Percentiles rank a stretch among this genome's conserved stretches.
Conservation (phyloP, 2,329 filamentous ascomycete species). For the Pleoardoris graminearum region DNA sequence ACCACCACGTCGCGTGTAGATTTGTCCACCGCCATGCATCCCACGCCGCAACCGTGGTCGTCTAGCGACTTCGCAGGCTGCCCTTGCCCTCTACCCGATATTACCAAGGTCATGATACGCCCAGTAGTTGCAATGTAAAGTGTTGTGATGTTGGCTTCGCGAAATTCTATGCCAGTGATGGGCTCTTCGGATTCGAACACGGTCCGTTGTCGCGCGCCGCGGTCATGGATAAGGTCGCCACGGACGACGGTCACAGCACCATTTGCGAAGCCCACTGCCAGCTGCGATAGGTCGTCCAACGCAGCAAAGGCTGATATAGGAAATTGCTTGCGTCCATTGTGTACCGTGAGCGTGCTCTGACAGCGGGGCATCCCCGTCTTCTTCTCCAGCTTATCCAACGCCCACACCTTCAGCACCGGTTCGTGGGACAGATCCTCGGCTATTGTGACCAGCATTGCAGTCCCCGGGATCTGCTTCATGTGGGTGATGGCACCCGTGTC, state of each 20-base stretch:
- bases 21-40: slow-evolving; percentile 88
- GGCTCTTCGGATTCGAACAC: slow-evolving; percentile 97
- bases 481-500: slow-evolving; percentile 80
- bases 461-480: slow-evolving; percentile 89
- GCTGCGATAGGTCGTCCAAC: slow-evolving; percentile 84
- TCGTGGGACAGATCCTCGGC: slow-evolving; percentile 86
- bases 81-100: slow-evolving; percentile 86
- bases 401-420: slow-evolving; percentile 95
- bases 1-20: slow-evolving; percentile 83
- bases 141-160: slow-evolving; percentile 66
- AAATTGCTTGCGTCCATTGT: slow-evolving; percentile 89
- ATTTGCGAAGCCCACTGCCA: slow-evolving; percentile 95
- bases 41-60: slow-evolving; percentile 86
- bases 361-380: slow-evolving; percentile 90
- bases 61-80: slow-evolving; percentile 87
- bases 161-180: slow-evolving; percentile 85
- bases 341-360: slow-evolving; percentile 80
- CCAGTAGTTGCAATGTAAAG: slow-evolving; percentile 92
- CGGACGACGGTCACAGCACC: slow-evolving; percentile 91
- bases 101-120: slow-evolving; percentile 81
- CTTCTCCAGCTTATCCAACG: slow-evolving; percentile 88
- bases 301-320: slow-evolving; percentile 92
- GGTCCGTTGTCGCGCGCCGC: slow-evolving; percentile 89
- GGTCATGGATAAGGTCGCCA: slow-evolving; percentile 92
- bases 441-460: slow-evolving; percentile 81